These are phyloP conservation scores for Sporopachydermia cereana DNA, from an alignment of 1,139 yeast species.

Conservation along the genomic window DNA sequence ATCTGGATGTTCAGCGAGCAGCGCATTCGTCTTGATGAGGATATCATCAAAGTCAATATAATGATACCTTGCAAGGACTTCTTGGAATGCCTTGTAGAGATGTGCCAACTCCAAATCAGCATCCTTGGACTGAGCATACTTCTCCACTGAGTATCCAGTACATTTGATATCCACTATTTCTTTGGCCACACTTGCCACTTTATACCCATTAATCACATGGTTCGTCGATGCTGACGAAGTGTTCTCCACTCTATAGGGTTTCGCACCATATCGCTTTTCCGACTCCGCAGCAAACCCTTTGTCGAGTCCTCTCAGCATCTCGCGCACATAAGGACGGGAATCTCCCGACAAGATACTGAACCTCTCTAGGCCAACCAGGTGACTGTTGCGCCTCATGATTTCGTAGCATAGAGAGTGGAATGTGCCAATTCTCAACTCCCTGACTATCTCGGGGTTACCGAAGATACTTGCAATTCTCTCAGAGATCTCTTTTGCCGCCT, in stretches of 20 bases:
- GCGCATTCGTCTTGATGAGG: conserved; percentile 39
- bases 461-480: conserved; percentile 41
- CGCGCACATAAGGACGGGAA: neutral
- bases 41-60: conserved; percentile 80
- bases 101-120: conserved; percentile 23
- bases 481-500: conserved; percentile 77
- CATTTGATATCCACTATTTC: conserved; percentile 46
- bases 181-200: conserved; percentile 11
- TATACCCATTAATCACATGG: neutral
- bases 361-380: conserved; percentile 32
- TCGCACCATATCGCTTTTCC: neutral
- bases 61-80: conserved; percentile 27
- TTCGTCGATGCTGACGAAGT: neutral
- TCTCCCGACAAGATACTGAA: conserved; percentile 10
- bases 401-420: conserved; percentile 72
- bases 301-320: neutral
- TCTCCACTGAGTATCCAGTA: conserved; percentile 30
- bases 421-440: conserved; percentile 59
- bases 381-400: conserved; percentile 47
- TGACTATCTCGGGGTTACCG: conserved; percentile 25
- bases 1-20: conserved; percentile 35
- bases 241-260: conserved; percentile 1
- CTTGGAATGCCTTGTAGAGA: conserved; percentile 45
- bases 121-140: conserved; percentile 20
- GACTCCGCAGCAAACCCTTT: neutral